These are phyloP conservation scores for Halenospora varia DNA, from an alignment of 495 filamentous ascomycete species.

Conservation along the genomic window DNA sequence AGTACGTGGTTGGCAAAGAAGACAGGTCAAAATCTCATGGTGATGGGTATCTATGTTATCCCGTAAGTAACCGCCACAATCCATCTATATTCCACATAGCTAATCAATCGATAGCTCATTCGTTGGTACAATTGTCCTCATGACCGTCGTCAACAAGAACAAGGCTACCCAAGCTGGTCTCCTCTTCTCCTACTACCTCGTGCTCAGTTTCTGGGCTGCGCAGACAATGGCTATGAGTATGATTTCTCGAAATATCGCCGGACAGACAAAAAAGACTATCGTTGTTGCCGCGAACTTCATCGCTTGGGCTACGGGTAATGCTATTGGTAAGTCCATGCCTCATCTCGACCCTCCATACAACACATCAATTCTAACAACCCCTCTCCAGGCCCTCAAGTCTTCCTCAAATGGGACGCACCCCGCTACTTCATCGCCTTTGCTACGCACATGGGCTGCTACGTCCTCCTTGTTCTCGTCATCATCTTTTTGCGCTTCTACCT, in stretches of 20 bases:
- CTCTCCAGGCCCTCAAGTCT: constrained; percentile 19
- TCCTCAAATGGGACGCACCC: constrained; percentile 32
- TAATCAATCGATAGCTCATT: constrained; percentile 25
- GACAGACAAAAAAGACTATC: constrained; percentile 19
- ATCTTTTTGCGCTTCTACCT: constrained; percentile 61
- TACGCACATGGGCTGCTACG: constrained; percentile 60
- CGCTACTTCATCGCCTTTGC: constrained; percentile 65
- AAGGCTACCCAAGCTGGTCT: constrained; percentile 41
- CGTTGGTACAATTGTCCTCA: constrained; percentile 51
- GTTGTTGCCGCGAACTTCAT: constrained; percentile 17
- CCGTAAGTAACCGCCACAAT: constrained; percentile 14
- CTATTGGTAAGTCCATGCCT: constrained; percentile 7
- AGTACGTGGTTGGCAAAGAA: constrained; percentile 63
- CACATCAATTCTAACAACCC: background rate
- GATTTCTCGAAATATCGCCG: constrained; percentile 22
- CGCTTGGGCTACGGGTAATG: constrained; percentile 13
- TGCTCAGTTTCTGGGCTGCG: constrained; percentile 52
- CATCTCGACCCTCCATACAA: background rate
- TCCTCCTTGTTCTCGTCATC: constrained; percentile 50
- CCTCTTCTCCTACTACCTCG: constrained; percentile 52
- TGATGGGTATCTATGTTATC: constrained; percentile 44
- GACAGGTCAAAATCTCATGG: constrained; percentile 56
- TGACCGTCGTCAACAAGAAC: constrained; percentile 44
- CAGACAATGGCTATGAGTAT: constrained; percentile 49
- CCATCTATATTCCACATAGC: background rate